Conservation (phyloP, 2,329 filamentous ascomycete species). For the Colletotrichum sidae region DNA sequence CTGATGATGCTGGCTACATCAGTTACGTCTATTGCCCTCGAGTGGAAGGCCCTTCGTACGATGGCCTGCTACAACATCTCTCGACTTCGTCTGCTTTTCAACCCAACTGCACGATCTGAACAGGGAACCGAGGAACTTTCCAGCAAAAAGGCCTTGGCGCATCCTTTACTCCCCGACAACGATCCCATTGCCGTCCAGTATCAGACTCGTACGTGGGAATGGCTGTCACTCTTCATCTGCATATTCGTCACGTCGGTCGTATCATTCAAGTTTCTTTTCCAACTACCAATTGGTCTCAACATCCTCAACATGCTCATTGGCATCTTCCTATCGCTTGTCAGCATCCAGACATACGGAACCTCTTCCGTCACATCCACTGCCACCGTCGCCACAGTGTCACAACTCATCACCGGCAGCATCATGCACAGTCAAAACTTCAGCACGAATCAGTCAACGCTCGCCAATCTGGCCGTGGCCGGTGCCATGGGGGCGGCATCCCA, state of each 20-base stretch:
- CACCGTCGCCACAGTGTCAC: slow-evolving; percentile 8
- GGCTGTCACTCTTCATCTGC: not conserved
- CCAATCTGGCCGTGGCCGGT: not conserved
- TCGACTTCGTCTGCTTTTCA: no score
- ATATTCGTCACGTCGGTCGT: not conserved
- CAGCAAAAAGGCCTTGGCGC: no score
- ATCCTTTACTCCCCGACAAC: no score
- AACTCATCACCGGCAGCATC: slow-evolving; percentile 6
- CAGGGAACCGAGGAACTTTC: no score
- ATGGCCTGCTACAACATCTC: no score
- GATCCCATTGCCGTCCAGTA: not conserved
- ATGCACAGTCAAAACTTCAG: not conserved
- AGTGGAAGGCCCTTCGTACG: not conserved
- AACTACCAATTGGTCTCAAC: slow-evolving; percentile 1
- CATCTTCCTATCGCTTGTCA: not conserved
- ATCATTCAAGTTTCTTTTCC: not conserved
- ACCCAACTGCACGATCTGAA: no score
- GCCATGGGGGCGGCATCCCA: not conserved
- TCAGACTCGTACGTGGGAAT: slow-evolving; percentile 5
- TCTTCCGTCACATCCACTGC: not conserved
- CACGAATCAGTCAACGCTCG: no score
- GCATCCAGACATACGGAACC: not conserved
- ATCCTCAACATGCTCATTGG: not conserved
- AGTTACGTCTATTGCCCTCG: not conserved
- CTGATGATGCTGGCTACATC: slow-evolving; percentile 7